Evolutionary conservation across 1,284 basidiomycete genomes (phyloP), one percentile per base, ranked within the genome.

Genomic region (Fomitopsis palustris): DNA sequence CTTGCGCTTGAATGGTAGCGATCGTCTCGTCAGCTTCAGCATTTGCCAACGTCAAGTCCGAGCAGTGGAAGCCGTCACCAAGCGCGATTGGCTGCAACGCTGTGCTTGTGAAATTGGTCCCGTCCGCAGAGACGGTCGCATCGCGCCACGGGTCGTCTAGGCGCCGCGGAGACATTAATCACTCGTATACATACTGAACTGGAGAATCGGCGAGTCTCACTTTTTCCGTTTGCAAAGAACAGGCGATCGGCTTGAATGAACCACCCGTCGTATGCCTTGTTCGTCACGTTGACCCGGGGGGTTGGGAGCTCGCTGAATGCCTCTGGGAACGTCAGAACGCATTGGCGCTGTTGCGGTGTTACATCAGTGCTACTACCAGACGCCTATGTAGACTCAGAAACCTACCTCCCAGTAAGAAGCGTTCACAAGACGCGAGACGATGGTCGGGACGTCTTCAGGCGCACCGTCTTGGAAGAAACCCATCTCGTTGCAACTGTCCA

Each of bases 121-220:
- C 75, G 31, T 81, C 78, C 0, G 87, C 84, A 4, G 87, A 88
- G 14, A 88, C 73, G 0, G 88, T 89, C 4, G 81, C 81, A 60
- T 86, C 85, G 58, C 81, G 79, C 88, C 87, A 90, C n/a, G 88
- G 87, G 68, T 90, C 84, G 86, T 65, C 59, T 23, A 27, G 16
- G 51, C 17, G 19, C 23, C 16, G 31, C 14, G 35, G 8, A 45
- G 25, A n/a, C 9, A 53, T 41, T 37, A 25, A 33, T 21, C 49
- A 2, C 1, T 33, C 41, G 12, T 16, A n/a, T 25, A 27, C 23
- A 19, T 39, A 25, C 17, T n/a, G 42, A 27, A 25, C 25, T 19
- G 38, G 5, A 7, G 6, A 23, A 4, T 23, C 42, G 14, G 10
- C 10, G n/a, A 21, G 7, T 66, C 70, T 58, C 39, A 70, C 70